phyloP scores from a whole-genome alignment of 2,329 filamentous ascomycete species.

The Lasiodiplodia hormozganensis region DNA sequence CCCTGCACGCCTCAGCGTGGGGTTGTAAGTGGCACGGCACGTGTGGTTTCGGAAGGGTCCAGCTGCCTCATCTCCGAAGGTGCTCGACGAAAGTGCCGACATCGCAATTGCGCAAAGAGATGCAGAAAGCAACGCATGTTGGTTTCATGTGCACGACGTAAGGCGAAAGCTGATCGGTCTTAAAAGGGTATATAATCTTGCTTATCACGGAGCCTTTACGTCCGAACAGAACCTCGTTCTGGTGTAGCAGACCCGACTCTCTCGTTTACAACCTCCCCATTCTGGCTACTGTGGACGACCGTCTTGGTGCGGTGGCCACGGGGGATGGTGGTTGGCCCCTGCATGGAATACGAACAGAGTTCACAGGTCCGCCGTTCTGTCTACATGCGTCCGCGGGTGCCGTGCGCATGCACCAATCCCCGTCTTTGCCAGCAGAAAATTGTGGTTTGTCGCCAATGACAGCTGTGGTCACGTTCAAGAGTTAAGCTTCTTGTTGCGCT shows the following conservation, averaged over 20 bases:
- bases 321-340: neutral
- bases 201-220: neutral
- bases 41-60: neutral
- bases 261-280: constrained; percentile 17
- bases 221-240: neutral
- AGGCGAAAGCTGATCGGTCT: constrained; percentile 7
- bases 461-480: constrained; percentile 43
- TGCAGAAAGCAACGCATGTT: neutral
- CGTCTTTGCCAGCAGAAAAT: neutral
- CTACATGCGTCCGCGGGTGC: neutral
- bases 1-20: neutral
- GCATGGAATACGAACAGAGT: constrained; percentile 1
- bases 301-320: neutral
- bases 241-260: neutral
- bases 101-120: constrained; percentile 7
- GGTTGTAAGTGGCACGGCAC: neutral
- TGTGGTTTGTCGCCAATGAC: neutral
- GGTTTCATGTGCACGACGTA: neutral
- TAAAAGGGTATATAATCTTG: constrained; percentile 16
- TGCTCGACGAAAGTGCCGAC: neutral
- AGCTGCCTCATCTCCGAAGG: neutral
- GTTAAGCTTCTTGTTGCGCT: constrained; percentile 82
- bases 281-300: neutral
- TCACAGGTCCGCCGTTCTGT: neutral
- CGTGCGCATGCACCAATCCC: neutral